Conservation (phyloP, 352 stramenopile genomes). For the Pythium pyrilobum region DNA sequence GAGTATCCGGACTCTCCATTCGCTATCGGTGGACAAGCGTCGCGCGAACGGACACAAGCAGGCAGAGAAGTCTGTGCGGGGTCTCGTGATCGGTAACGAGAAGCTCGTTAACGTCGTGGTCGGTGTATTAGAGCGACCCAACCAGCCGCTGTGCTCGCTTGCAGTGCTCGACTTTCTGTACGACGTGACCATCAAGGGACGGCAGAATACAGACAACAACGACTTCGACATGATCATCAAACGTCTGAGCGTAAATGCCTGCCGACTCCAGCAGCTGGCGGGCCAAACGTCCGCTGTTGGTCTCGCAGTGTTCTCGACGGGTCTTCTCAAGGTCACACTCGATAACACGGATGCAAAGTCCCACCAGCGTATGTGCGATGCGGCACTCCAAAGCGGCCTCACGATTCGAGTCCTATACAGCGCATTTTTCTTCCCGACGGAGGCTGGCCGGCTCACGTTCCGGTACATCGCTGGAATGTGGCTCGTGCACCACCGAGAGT, state of each 20-base stretch:
- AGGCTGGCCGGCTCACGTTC: constrained; percentile 58
- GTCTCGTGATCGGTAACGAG: constrained; percentile 56
- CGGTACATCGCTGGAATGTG: constrained; percentile 74
- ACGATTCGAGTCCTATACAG: constrained; percentile 57
- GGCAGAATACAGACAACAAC: constrained; percentile 62
- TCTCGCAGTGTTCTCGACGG: constrained; percentile 48
- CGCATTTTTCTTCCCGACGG: constrained; percentile 58
- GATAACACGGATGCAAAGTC: constrained; percentile 59
- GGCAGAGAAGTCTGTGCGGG: constrained; percentile 51
- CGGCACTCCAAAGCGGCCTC: constrained; percentile 54
- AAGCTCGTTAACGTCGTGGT: constrained; percentile 55
- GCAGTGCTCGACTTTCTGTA: constrained; percentile 59
- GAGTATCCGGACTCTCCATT: constrained; percentile 60
- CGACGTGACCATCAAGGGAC: constrained; percentile 55
- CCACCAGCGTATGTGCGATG: constrained; percentile 62
- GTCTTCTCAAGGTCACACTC: constrained; percentile 63
- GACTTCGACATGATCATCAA: constrained; percentile 75
- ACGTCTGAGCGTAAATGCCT: constrained; percentile 44
- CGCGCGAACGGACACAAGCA: constrained; percentile 29
- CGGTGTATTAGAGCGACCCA: constrained; percentile 35
- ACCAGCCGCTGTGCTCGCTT: constrained; percentile 44
- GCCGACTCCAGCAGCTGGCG: constrained; percentile 42
- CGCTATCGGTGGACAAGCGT: constrained; percentile 43
- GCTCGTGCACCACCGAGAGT: constrained; percentile 68
- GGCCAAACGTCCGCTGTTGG: constrained; percentile 46